A percentile compares a stretch with the other conserved stretches of the same genome.
Evolutionary conservation across 768 basidiomycete species (phyloP).

Genomic region (Trametes punicea): DNA sequence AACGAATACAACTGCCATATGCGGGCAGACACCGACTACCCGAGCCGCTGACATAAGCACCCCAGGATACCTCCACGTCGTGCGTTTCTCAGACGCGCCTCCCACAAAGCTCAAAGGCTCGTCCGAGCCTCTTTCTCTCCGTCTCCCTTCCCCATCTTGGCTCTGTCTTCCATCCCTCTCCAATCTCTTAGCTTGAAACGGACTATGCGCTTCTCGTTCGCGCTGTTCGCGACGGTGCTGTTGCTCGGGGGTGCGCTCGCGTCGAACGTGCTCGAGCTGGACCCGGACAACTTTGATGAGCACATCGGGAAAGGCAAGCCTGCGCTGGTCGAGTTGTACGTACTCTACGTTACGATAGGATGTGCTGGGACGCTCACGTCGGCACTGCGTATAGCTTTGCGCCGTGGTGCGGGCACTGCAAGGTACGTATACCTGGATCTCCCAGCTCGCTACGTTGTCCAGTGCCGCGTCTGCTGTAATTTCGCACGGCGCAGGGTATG

Average conservation of each 20-base stretch:
- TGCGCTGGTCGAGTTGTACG: slow-evolving; percentile 89
- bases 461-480: not conserved
- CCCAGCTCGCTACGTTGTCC: not conserved
- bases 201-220: slow-evolving; percentile 52
- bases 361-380: slow-evolving; percentile 8
- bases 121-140: not conserved
- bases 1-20: slow-evolving; percentile 2
- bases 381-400: slow-evolving; percentile 60
- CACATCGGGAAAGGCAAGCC: slow-evolving; percentile 77
- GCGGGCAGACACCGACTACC: not conserved
- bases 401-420: slow-evolving; percentile 92
- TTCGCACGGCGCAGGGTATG: too few relatives aligned
- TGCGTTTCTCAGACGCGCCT: slow-evolving; percentile 16
- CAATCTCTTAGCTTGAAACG: slow-evolving; percentile 28
- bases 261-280: slow-evolving; percentile 84
- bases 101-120: slow-evolving; percentile 12
- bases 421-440: slow-evolving; percentile 43
- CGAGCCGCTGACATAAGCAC: slow-evolving; percentile 10
- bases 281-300: slow-evolving; percentile 68
- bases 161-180: slow-evolving; percentile 11
- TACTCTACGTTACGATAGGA: slow-evolving; percentile 19
- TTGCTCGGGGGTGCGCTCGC: slow-evolving; percentile 52
- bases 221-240: slow-evolving; percentile 54
- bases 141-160: not conserved
- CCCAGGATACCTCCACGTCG: slow-evolving; percentile 17